phyloP scores from a whole-genome alignment of 805 yeast species.

The Lipomyces mesembrius region DNA sequence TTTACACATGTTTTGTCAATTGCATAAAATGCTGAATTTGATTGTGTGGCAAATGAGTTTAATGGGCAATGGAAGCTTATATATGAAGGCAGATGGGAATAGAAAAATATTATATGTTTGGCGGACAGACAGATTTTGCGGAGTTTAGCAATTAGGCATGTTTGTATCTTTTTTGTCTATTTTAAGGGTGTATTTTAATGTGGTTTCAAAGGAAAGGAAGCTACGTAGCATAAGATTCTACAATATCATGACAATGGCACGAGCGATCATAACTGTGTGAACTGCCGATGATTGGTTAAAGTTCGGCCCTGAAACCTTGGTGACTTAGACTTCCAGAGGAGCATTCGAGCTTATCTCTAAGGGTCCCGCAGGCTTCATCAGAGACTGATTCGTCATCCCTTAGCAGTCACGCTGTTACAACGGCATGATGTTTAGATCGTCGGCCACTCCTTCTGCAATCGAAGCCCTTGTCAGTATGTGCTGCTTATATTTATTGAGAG shows the following conservation, averaged over 20 bases:
- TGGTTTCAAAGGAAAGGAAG: neutral
- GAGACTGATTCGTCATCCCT: no score
- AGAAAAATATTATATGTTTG: neutral
- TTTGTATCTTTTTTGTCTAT: neutral
- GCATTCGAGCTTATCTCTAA: no score
- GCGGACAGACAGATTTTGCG: neutral
- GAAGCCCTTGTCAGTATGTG: neutral
- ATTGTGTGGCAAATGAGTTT: neutral
- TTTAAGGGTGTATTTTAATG: neutral
- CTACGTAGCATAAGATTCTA: no score
- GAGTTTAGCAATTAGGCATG: neutral
- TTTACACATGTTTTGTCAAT: neutral
- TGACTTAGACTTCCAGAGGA: no score
- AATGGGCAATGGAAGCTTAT: neutral
- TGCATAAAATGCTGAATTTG: neutral
- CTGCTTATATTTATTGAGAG: neutral
- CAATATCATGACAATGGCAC: no score
- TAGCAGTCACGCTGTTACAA: neutral
- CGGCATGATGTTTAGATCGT: constrained; percentile 20
- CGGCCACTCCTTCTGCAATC: constrained; percentile 13
- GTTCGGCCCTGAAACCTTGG: no score
- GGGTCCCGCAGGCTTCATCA: no score
- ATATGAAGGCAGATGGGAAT: neutral
- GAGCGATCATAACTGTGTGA: no score
- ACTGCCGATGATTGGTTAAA: no score